Evolutionary conservation across 305 asterid species (phyloP).

Genomic region (Euphrasia arctica): DNA sequence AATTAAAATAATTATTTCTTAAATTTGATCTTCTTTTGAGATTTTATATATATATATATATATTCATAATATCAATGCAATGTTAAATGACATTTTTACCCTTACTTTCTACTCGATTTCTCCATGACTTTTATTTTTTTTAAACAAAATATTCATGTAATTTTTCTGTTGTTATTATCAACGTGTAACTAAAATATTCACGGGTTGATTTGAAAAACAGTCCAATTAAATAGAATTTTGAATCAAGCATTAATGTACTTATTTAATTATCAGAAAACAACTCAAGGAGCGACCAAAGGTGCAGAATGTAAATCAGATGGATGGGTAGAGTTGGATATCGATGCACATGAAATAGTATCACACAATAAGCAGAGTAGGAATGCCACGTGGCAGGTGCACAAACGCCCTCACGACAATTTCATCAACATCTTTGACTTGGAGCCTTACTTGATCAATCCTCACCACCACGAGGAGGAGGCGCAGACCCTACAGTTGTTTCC

Average conservation of each 20-base stretch:
- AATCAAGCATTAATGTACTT: too few species aligned
- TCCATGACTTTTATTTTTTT: too few species aligned
- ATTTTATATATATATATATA: too few species aligned
- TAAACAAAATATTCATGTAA: too few species aligned
- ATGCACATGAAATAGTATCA: constrained; percentile 24
- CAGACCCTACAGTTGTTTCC: constrained; percentile 89
- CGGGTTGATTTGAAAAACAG: too few species aligned
- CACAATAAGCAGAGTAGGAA: constrained; percentile 51
- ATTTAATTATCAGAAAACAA: constrained; percentile 53
- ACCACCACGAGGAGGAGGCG: constrained; percentile 19
- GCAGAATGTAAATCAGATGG: constrained; percentile 65
- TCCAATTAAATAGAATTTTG: background rate
- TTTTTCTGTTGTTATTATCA: too few species aligned
- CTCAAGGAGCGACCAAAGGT: constrained; percentile 37
- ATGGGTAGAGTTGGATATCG: constrained; percentile 67
- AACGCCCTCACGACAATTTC: constrained; percentile 25
- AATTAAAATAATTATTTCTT: too few species aligned
- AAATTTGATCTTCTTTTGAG: too few species aligned
- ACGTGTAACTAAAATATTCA: too few species aligned
- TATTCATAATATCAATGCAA: too few species aligned
- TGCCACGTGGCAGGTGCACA: constrained; percentile 73
- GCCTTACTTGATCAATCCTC: constrained; percentile 24
- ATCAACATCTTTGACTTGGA: constrained; percentile 28
- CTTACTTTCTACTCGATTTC: too few species aligned
- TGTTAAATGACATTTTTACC: too few species aligned